Conservation (phyloP, 2,329 filamentous ascomycete genomes). For the Phaeosphaeriaceae sp. region DNA sequence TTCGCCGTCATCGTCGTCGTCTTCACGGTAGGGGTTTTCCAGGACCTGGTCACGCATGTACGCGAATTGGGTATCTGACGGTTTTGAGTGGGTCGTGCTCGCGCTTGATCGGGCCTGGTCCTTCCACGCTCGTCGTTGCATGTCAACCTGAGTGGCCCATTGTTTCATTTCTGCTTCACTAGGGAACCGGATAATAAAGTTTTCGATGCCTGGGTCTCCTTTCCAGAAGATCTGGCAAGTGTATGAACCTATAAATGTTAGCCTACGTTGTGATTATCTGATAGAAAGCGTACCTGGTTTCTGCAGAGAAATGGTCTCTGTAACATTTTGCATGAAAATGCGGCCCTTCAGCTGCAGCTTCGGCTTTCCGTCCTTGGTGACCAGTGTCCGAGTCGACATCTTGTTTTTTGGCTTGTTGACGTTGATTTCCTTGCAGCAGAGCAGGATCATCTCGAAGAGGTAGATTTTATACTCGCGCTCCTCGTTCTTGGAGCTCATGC, state of each 20-base stretch:
- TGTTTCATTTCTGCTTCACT: constrained; percentile 94
- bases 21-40: constrained; percentile 81
- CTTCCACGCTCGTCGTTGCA: constrained; percentile 66
- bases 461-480: constrained; percentile 99
- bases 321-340: constrained; percentile 99
- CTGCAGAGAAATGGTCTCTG: constrained; percentile 84
- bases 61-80: constrained; percentile 75
- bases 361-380: constrained; percentile 76
- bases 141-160: constrained; percentile 82
- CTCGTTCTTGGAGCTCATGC: constrained; percentile 78
- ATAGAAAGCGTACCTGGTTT: constrained; percentile 71
- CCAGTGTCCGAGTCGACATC: constrained; percentile 70
- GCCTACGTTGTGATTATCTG: not conserved
- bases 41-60: constrained; percentile 77
- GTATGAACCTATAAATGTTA: constrained; percentile 72
- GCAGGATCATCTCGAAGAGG: constrained; percentile 91
- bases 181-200: constrained; percentile 91
- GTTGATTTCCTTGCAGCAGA: constrained; percentile 96
- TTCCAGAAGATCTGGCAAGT: constrained; percentile 99
- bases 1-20: constrained; percentile 63
- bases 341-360: constrained; percentile 90
- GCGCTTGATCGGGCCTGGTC: constrained; percentile 60
- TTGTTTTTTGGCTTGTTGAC: constrained; percentile 79
- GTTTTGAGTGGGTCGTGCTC: constrained; percentile 57
- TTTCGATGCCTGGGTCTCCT: constrained; percentile 92